These are phyloP conservation scores for Botrytis fragariae DNA, from an alignment of 2,329 filamentous ascomycete genomes.

Conservation along the genomic window DNA sequence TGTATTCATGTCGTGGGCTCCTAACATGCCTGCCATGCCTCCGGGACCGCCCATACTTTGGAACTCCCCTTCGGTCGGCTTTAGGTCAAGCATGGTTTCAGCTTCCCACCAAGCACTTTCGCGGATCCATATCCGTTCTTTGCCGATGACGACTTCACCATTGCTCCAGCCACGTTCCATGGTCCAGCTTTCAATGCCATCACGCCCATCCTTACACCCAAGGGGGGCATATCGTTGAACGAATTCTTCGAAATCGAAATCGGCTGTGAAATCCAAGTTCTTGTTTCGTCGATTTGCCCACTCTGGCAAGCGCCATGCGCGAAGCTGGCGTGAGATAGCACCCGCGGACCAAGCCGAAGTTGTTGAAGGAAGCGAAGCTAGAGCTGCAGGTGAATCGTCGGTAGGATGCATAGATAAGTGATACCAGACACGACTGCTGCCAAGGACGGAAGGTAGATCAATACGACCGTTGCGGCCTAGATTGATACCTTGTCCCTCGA, in stretches of 20 bases:
- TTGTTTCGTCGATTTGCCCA: constrained; percentile 95
- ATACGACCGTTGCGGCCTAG: constrained; percentile 76
- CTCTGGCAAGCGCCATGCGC: constrained; percentile 89
- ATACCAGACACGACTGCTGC: constrained; percentile 90
- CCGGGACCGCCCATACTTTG: constrained; percentile 6
- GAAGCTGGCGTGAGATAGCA: constrained; percentile 85
- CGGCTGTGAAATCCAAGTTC: constrained; percentile 90
- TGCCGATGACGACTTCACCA: constrained; percentile 87
- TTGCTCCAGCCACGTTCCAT: constrained; percentile 98
- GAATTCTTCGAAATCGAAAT: constrained; percentile 95
- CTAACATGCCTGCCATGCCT: constrained; percentile 48
- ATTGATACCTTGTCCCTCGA: constrained; percentile 73
- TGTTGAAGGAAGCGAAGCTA: constrained; percentile 68
- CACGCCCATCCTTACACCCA: constrained; percentile 84
- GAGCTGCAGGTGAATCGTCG: constrained; percentile 73
- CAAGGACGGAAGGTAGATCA: constrained; percentile 70
- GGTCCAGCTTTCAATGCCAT: constrained; percentile 92
- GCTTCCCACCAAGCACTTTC: constrained; percentile 97
- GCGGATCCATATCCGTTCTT: constrained; percentile 92
- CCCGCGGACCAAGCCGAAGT: constrained; percentile 92
- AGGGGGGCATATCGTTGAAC: constrained; percentile 75
- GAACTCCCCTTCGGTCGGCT: constrained; percentile 44
- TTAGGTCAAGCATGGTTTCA: constrained; percentile 90
- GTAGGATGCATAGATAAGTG: constrained; percentile 90
- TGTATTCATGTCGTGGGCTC: constrained; percentile 62